These are phyloP conservation scores for Pseudopithomyces maydicus DNA, from an alignment of 2,329 filamentous ascomycete genomes.

Conservation along the genomic window DNA sequence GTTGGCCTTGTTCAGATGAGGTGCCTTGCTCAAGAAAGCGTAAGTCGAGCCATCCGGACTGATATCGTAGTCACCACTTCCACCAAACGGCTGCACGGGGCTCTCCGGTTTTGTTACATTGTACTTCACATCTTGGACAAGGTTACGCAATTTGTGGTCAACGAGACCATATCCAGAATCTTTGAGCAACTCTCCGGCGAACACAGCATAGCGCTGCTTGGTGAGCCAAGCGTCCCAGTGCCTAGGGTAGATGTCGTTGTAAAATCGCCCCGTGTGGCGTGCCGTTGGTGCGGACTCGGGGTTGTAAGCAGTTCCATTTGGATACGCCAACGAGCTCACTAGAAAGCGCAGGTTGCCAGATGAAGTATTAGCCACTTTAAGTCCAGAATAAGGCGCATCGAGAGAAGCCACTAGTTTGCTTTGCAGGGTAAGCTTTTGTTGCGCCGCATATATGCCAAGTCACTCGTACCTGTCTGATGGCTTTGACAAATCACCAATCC, in stretches of 20 bases:
- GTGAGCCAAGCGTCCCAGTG: conserved; percentile 81
- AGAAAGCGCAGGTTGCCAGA: conserved; percentile 52
- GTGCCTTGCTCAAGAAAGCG: conserved; percentile 74
- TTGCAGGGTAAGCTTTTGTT: conserved; percentile 1
- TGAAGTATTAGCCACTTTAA: conserved; percentile 53
- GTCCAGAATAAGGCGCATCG: conserved; percentile 54
- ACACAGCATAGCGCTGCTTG: conserved; percentile 73
- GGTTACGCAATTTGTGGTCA: conserved; percentile 48
- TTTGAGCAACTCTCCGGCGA: conserved; percentile 66
- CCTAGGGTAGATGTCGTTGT: conserved; percentile 75
- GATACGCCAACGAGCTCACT: conserved; percentile 65
- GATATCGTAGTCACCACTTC: conserved; percentile 77
- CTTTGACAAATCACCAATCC: conserved; percentile 39
- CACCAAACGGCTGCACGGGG: conserved; percentile 79
- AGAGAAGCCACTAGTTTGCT: conserved; percentile 45
- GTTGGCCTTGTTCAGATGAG: conserved; percentile 70
- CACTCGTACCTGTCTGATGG: conserved; percentile 25
- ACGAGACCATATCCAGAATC: conserved; percentile 34
- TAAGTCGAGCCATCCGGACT: conserved; percentile 64
- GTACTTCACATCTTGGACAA: conserved; percentile 67
- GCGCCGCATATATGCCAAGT: neutral
- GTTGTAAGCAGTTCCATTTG: conserved; percentile 73
- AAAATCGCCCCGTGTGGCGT: conserved; percentile 69
- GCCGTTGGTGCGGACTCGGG: conserved; percentile 63
- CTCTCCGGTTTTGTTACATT: conserved; percentile 62